A percentile compares a stretch with the other conserved stretches of the same genome.
phyloP scores from a whole-genome alignment of 192 early-diverging fungal species.

The Podila epicladia region DNA sequence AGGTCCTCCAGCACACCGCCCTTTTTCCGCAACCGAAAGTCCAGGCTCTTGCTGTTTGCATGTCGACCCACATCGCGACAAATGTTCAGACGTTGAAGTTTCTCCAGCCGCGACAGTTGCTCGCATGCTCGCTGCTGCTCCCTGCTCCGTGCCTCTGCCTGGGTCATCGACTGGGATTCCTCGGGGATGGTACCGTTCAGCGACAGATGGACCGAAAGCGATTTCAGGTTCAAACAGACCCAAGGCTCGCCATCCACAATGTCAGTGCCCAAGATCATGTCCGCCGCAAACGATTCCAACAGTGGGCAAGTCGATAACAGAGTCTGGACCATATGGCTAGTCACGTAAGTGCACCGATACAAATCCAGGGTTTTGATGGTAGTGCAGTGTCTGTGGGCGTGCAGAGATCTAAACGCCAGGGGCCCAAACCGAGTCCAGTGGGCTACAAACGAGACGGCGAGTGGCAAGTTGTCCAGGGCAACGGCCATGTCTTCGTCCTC shows the following conservation, averaged over 20 bases:
- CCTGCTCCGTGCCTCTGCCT: neutral
- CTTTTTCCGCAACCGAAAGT: neutral
- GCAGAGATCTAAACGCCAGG: neutral
- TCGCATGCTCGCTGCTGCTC: constrained; percentile 7
- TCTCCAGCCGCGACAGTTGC: constrained; percentile 1
- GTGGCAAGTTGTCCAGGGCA: neutral
- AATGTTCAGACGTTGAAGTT: neutral
- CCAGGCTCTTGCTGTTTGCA: neutral
- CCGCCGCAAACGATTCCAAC: constrained; percentile 4
- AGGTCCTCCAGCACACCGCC: constrained; percentile 13
- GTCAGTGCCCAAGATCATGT: neutral
- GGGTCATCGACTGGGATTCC: neutral
- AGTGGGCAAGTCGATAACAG: constrained; percentile 4
- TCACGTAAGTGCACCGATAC: neutral
- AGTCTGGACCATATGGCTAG: neutral
- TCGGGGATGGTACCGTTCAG: neutral
- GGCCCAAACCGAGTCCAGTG: neutral
- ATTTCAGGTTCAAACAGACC: constrained; percentile 7
- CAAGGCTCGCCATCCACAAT: constrained; percentile 6
- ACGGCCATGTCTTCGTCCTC: neutral
- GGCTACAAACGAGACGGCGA: neutral
- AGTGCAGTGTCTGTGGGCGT: neutral
- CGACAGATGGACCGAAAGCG: neutral
- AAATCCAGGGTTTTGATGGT: neutral
- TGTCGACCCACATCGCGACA: neutral